phyloP scores from a whole-genome alignment of 2,329 filamentous ascomycete genomes.

The Alternaria sp. region DNA sequence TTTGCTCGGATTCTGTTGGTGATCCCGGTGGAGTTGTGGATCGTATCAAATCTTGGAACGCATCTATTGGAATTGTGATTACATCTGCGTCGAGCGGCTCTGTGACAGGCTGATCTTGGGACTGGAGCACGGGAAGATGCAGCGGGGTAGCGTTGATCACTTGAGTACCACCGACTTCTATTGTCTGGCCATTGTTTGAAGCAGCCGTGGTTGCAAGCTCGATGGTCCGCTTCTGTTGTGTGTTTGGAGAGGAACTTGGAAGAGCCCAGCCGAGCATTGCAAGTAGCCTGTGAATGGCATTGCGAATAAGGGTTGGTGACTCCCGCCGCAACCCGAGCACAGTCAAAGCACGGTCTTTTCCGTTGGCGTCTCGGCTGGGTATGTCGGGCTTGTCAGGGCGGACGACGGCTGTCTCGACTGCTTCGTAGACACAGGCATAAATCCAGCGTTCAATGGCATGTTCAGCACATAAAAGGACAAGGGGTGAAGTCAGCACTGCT shows the following conservation, averaged over 20 bases:
- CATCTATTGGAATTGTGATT: constrained; percentile 18
- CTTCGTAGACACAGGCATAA: constrained; percentile 38
- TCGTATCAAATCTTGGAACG: constrained; percentile 23
- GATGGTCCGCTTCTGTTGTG: constrained; percentile 4
- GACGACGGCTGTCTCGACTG: constrained; percentile 40
- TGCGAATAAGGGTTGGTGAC: constrained; percentile 33
- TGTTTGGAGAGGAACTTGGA: constrained; percentile 3
- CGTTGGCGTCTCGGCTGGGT: constrained; percentile 30
- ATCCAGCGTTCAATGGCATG: constrained; percentile 39
- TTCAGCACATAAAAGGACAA: constrained; percentile 36
- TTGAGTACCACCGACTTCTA: constrained; percentile 30
- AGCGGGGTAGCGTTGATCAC: constrained; percentile 35
- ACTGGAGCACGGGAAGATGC: constrained; percentile 28
- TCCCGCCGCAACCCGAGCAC: constrained; percentile 34
- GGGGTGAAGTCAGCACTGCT: constrained; percentile 36
- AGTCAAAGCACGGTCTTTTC: constrained; percentile 29
- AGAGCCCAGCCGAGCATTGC: constrained; percentile 38
- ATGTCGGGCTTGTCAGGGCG: constrained; percentile 43
- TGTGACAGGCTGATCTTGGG: not conserved
- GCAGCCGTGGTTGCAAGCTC: constrained; percentile 6
- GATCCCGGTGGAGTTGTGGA: constrained; percentile 34
- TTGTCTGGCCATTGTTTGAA: constrained; percentile 15
- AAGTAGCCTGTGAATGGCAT: constrained; percentile 34
- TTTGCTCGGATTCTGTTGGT: constrained; percentile 35
- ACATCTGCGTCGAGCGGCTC: constrained; percentile 13